Percentiles rank a stretch among this genome's conserved stretches.
Evolutionary conservation across 2,329 filamentous ascomycete species (phyloP).

Genomic region (Alternaria consortialis): DNA sequence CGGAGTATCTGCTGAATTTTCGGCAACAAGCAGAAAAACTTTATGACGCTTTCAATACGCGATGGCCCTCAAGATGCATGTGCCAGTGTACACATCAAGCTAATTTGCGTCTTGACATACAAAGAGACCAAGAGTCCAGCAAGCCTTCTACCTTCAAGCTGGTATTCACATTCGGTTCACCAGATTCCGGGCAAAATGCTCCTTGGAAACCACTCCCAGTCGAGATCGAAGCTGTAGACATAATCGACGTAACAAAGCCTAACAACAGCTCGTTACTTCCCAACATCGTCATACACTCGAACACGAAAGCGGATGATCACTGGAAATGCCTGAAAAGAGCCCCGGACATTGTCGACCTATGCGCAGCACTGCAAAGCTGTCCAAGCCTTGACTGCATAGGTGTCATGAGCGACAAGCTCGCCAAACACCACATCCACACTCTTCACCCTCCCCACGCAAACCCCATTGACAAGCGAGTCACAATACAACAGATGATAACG

Average conservation of each 20-base stretch:
- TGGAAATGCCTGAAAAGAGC: neutral
- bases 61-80: neutral
- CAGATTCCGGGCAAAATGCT: neutral
- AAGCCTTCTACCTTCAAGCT: neutral
- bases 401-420: neutral
- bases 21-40: neutral
- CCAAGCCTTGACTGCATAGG: neutral
- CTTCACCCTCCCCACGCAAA: neutral
- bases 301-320: neutral
- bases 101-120: neutral
- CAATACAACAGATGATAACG: neutral
- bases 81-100: neutral
- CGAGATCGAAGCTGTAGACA: neutral
- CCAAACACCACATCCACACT: neutral
- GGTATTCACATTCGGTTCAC: neutral
- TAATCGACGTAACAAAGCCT: neutral
- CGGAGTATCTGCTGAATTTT: neutral
- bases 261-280: neutral
- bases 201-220: neutral
- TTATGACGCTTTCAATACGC: neutral
- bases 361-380: neutral
- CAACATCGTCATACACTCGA: neutral
- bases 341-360: neutral
- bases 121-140: neutral
- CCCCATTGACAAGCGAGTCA: fast-evolving